phyloP scores from a whole-genome alignment of 371 early-diverging fungal genomes.

The Circinella minor region DNA sequence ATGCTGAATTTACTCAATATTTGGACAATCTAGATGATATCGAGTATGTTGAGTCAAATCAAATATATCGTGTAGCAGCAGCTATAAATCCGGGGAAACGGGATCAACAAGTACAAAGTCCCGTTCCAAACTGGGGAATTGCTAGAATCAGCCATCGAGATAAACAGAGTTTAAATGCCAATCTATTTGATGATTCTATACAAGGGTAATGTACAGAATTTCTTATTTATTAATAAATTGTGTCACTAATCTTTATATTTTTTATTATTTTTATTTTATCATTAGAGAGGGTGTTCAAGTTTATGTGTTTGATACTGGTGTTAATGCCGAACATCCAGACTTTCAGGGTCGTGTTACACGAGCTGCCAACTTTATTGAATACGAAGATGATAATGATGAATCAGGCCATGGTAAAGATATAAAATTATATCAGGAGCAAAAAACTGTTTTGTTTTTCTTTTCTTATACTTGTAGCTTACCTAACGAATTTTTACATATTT shows the following conservation, averaged over 20 bases:
- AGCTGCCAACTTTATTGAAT: conserved; percentile 66
- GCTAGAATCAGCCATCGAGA: conserved; percentile 56
- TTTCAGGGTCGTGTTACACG: conserved; percentile 81
- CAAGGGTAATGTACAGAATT: conserved; percentile 45
- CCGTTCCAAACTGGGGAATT: conserved; percentile 64
- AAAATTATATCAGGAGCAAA: background rate
- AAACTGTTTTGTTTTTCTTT: background rate
- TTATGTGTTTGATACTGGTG: conserved; percentile 80
- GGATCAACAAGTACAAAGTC: conserved; percentile 21
- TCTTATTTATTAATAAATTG: too few relatives aligned
- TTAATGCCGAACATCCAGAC: conserved; percentile 74
- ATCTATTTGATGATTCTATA: conserved; percentile 42
- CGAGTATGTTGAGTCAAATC: conserved; percentile 60
- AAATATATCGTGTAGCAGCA: conserved; percentile 32
- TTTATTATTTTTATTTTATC: background rate
- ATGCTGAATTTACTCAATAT: conserved; percentile 34
- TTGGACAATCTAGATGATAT: conserved; percentile 34
- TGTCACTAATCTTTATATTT: too few relatives aligned
- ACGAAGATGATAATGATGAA: conserved; percentile 44
- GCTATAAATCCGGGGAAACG: background rate
- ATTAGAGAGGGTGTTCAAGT: conserved; percentile 63
- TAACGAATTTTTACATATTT: background rate
- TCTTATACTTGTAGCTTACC: background rate
- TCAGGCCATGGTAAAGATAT: conserved; percentile 55
- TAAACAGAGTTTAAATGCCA: conserved; percentile 34